Evolutionary conservation across 108 stramenopile genomes (phyloP), one percentile per base, ranked within the genome.

Genomic region (Cylindrotheca closterium): DNA sequence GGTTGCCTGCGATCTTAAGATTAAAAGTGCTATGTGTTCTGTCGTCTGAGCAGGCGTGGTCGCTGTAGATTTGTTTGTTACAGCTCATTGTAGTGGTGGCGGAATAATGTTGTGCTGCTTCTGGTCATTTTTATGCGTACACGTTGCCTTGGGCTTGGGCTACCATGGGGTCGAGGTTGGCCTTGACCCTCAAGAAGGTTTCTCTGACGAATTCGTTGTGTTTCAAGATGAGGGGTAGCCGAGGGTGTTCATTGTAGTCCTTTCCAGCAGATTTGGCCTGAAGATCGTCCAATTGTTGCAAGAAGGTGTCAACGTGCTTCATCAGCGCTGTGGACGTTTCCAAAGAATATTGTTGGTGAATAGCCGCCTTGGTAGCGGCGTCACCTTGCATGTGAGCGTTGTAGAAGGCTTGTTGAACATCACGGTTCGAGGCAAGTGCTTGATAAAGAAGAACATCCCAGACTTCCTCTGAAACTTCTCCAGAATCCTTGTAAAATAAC

Each of bases 141-240:
- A 42, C 37, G 15, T 42, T 42, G 7, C 37, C 37, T 42, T 42
- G 37, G 10, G 15, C 7, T 42, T 42, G 37, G 7, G 37, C 37
- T 10, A 42, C 15, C 37, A 42, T 42, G 37, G 37, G 37, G 37
- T 42, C 37, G 37, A 42, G 7, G 15, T 50, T 46, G 17, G 15
- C 24, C 28, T 58, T 80, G 0, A 86, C 85, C 3, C 57, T 79
- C 54, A 75, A 46, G 47, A 86, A 86, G 10, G 85, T 86, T 19
- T 73, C 49, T 45, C 51, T 77, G 30, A 86, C 85, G 69, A 86
- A 86, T 3, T 78, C 63, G 60, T 86, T 86, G 62, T 86, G 85
- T n/a, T 65, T 55, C 52, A 83, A 58, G 51, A 86, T 86, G 45
- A 86, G 22, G 0, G 85, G 85, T 0, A 86, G 68, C 10, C 85